Percentiles rank a stretch among this genome's conserved stretches.
phyloP scores from a whole-genome alignment of 257 asterid genomes.

The Solanum chmielewskii region DNA sequence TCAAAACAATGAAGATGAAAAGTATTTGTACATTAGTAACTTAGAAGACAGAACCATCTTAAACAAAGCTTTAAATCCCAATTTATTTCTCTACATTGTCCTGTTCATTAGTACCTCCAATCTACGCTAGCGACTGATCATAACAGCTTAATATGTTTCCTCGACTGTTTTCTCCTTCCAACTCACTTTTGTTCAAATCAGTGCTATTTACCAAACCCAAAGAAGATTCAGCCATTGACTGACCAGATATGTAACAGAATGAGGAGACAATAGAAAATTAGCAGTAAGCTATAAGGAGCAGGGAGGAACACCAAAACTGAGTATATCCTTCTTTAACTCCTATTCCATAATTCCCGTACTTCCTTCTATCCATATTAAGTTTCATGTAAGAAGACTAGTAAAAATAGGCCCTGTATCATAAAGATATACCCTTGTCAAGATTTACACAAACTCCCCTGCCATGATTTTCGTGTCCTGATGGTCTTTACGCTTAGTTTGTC shows the following conservation, averaged over 20 bases:
- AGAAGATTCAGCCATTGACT: background rate
- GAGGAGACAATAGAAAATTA: background rate
- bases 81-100: background rate
- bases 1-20: background rate
- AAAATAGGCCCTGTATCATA: background rate
- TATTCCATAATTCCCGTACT: background rate
- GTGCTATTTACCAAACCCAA: background rate
- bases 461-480: background rate
- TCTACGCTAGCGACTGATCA: background rate
- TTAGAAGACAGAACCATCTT: background rate
- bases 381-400: background rate
- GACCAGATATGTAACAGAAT: background rate
- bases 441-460: background rate
- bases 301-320: background rate
- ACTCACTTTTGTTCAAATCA: background rate
- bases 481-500: background rate
- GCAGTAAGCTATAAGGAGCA: background rate
- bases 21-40: background rate
- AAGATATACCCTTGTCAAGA: background rate
- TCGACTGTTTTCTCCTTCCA: background rate
- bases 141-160: background rate
- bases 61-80: background rate
- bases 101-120: background rate
- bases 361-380: background rate
- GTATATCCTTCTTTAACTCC: background rate